Evolutionary conservation across 805 yeast species (phyloP).

Genomic region (Kodamaea hsintzibuensis): DNA sequence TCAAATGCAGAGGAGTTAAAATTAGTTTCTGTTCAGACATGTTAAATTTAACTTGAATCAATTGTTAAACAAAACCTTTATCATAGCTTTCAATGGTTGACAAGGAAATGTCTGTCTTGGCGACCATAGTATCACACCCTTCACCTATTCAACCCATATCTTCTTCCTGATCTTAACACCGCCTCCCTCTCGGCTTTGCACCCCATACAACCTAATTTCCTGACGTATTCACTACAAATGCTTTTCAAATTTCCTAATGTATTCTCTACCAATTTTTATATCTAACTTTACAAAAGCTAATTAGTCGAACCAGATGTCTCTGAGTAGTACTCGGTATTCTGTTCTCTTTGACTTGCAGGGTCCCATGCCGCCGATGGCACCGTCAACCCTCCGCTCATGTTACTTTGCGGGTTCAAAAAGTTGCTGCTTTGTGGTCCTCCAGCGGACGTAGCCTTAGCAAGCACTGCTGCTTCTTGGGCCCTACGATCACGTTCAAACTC

Average conservation of each 20-base stretch:
- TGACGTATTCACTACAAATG: too few relatives aligned
- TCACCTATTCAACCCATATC: background rate
- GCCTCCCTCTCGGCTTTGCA: background rate
- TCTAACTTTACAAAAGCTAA: background rate
- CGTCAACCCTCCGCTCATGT: slow-evolving; percentile 17
- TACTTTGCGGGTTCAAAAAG: slow-evolving; percentile 2
- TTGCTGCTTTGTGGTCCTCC: background rate
- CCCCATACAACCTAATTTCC: background rate
- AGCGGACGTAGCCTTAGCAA: background rate
- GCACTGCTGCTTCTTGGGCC: slow-evolving; percentile 23
- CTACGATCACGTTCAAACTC: slow-evolving; percentile 79
- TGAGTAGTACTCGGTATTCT: slow-evolving; percentile 25
- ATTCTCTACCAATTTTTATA: background rate
- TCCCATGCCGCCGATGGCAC: slow-evolving; percentile 48
- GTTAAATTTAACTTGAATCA: too few relatives aligned
- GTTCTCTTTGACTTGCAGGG: slow-evolving; percentile 31
- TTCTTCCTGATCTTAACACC: background rate
- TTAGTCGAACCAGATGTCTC: slow-evolving; percentile 20
- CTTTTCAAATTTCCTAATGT: background rate
- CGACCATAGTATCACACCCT: background rate
- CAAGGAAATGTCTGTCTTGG: too few relatives aligned
- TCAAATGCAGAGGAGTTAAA: too few relatives aligned
- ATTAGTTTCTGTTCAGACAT: too few relatives aligned
- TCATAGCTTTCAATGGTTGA: too few relatives aligned
- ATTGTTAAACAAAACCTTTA: too few relatives aligned